These are phyloP conservation scores for Alternaria sp. DNA, from an alignment of 2,329 filamentous ascomycete species.

Conservation along the genomic window DNA sequence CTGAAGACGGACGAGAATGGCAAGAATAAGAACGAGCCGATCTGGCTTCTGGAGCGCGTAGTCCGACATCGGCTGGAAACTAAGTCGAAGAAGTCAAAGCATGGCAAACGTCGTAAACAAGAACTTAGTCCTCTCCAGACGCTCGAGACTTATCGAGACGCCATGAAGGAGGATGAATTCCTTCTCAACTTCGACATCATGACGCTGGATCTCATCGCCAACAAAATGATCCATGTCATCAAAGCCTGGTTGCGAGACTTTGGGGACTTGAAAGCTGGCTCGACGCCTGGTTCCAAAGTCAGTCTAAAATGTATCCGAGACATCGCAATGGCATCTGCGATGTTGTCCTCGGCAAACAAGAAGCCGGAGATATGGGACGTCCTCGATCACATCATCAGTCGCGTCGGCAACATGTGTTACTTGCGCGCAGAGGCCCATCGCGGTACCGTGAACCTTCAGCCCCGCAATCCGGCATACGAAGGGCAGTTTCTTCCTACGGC, in stretches of 20 bases:
- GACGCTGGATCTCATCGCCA: not conserved
- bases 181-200: not conserved
- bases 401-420: not conserved
- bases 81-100: not conserved
- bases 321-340: not conserved
- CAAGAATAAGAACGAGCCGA: not conserved
- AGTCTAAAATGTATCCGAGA: not conserved
- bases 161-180: not conserved
- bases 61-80: not conserved
- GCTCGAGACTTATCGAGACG: not conserved
- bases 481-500: not conserved
- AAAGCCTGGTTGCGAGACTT: not conserved
- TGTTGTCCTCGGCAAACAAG: not conserved
- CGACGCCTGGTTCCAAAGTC: not conserved
- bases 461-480: not conserved
- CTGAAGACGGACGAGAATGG: not conserved
- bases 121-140: not conserved
- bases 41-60: not conserved
- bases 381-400: not conserved
- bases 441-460: not conserved
- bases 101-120: not conserved
- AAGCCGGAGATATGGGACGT: not conserved
- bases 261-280: not conserved
- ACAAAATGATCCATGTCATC: not conserved
- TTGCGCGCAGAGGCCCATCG: not conserved